Conservation (phyloP, 495 filamentous ascomycete species). For the Xylaria scruposa region DNA sequence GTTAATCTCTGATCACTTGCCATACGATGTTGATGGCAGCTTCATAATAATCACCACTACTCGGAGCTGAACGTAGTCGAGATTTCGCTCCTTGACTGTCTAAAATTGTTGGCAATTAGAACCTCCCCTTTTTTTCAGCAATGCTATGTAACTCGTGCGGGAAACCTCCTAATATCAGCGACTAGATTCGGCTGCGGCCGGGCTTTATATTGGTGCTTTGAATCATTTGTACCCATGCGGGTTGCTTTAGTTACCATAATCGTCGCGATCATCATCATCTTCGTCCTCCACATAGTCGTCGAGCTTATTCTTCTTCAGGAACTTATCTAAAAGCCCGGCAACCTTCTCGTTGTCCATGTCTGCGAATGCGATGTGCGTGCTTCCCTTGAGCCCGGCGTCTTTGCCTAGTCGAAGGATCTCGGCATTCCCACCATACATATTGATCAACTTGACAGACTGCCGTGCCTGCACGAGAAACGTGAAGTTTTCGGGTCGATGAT, state of each 20-base stretch:
- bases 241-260: not conserved
- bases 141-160: not conserved
- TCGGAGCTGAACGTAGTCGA: no score
- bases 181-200: not conserved
- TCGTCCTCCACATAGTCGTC: slow-evolving; percentile 36
- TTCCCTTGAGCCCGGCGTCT: slow-evolving; percentile 50
- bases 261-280: not conserved
- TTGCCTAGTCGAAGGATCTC: slow-evolving; percentile 48
- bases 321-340: slow-evolving; percentile 47
- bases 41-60: no score
- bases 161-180: not conserved
- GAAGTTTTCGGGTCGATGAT: slow-evolving; percentile 46
- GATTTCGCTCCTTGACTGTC: no score
- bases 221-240: no score
- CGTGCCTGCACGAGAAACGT: slow-evolving; percentile 41
- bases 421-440: slow-evolving; percentile 55
- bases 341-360: slow-evolving; percentile 55
- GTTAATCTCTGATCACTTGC: no score
- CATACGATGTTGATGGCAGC: no score
- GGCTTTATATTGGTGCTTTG: not conserved
- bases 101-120: no score
- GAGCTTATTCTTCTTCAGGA: slow-evolving; percentile 44
- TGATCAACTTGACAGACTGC: slow-evolving; percentile 47
- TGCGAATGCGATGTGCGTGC: slow-evolving; percentile 54
- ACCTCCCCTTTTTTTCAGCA: no score